A percentile compares a stretch with the other conserved stretches of the same genome.
phyloP scores from a whole-genome alignment of 257 asterid species.

The Vinca minor region DNA sequence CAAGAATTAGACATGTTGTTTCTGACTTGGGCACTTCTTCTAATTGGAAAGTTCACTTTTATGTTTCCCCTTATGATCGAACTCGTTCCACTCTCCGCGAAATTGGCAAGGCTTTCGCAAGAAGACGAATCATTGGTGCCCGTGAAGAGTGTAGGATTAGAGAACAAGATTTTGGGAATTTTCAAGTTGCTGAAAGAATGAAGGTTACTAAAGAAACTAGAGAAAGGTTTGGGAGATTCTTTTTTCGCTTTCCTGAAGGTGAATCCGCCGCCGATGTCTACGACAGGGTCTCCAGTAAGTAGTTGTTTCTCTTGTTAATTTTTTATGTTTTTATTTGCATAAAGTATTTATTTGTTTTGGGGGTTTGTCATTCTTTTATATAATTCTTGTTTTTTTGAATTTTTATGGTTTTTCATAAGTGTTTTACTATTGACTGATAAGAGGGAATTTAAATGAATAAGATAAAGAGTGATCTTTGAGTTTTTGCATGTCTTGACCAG shows the following conservation, averaged over 20 bases:
- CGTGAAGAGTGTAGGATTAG: slow-evolving; percentile 87
- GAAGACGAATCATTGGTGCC: slow-evolving; percentile 53
- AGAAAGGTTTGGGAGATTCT: slow-evolving; percentile 78
- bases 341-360: not conserved
- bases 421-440: no score
- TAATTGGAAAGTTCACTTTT: slow-evolving; percentile 69
- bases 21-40: slow-evolving; percentile 39
- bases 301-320: not conserved
- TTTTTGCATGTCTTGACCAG: no score
- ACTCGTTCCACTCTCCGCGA: slow-evolving; percentile 77
- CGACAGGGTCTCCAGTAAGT: slow-evolving; percentile 82
- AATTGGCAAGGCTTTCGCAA: slow-evolving; percentile 65
- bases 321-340: not conserved
- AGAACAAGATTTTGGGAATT: slow-evolving; percentile 96
- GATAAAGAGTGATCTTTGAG: no score
- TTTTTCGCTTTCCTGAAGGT: slow-evolving; percentile 86
- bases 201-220: slow-evolving; percentile 69
- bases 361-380: no score
- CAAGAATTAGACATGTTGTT: slow-evolving; percentile 40
- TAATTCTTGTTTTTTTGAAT: no score
- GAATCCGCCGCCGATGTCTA: slow-evolving; percentile 93
- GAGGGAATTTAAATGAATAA: no score
- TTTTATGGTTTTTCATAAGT: no score
- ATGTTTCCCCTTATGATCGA: slow-evolving; percentile 77
- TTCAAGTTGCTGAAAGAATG: slow-evolving; percentile 84